Base-by-base conservation (phyloP, 1,284 basidiomycete species). In the Rhodotorula glutinis region DNA sequence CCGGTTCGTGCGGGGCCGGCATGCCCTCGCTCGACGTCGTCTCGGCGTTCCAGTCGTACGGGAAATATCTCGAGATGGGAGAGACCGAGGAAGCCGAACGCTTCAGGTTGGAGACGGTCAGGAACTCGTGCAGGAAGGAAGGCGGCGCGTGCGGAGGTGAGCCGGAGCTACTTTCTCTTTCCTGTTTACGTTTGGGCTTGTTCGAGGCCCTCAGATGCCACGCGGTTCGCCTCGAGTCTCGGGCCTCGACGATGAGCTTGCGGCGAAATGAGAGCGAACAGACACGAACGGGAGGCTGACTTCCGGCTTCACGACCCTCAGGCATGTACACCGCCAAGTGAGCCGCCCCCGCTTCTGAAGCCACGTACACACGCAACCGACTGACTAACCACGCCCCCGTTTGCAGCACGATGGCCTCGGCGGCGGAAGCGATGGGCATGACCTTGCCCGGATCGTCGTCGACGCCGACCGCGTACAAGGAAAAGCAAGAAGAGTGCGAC, bases 31-130 rank as follows among this genome's bases (percentile, higher is more conserved):
- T 98, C 55, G 95, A 98, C 78, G 88, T 98, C 71, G 90, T 97
- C 44, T 92, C 90, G 51, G 93, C 93, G 8, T 97, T 96, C 85
- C 92, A 97, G 77, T 85, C 92, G 11, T 97, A 96, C 76, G 93
- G 93, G 51, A 88, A 92, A 79, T 97, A 89, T 79, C 82, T 97
- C 17, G 88, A 92, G 75, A 90, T 91, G 65, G 93, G 93, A 14
- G 84, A 87, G 77, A 95, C 93, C 0, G 79, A 84, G 11, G 84
- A 85, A 65, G 94, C 95, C 3, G 92, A 98, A 78, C 63, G 69
- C 57, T 62, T 63, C 30, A 66, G 79, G 0, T 71, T 89, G 77
- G 84, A 91, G 74, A 92, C 91, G 40, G 84, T 97, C 69, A 85
- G 93, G 65, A 85, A 96, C 79, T 87, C 93, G 16, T 98, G 95